These are phyloP conservation scores for Gigaspora rosea DNA, from an alignment of 192 early-diverging fungal species.

Conservation along the genomic window DNA sequence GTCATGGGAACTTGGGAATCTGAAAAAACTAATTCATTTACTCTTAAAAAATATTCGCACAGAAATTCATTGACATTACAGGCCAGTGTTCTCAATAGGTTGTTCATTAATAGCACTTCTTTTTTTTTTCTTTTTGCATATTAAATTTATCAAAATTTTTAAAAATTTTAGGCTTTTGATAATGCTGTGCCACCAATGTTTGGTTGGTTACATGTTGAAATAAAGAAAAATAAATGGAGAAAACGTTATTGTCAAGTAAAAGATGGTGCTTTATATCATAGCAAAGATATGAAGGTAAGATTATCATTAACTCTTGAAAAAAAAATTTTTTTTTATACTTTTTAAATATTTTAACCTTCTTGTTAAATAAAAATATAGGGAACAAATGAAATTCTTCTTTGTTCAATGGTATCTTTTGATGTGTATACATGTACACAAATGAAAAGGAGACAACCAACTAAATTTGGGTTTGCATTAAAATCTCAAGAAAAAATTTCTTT, in stretches of 20 bases:
- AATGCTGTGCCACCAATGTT: conserved; percentile 29
- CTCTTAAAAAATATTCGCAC: conserved; percentile 74
- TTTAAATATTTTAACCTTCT: conserved; percentile 17
- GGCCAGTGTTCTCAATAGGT: conserved; percentile 21
- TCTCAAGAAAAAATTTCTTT: conserved; percentile 73
- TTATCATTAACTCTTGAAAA: too few relatives aligned
- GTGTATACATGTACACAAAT: conserved; percentile 77
- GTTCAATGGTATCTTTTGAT: conserved; percentile 72
- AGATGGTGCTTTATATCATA: conserved; percentile 67
- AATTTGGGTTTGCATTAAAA: conserved; percentile 82
- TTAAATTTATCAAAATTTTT: conserved; percentile 37
- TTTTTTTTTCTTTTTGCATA: conserved; percentile 34
- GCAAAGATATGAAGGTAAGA: conserved; percentile 64
- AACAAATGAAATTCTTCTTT: conserved; percentile 42
- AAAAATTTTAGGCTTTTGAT: conserved; percentile 41
- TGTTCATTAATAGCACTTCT: background rate
- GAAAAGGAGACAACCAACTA: conserved; percentile 70
- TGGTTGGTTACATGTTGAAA: conserved; percentile 68
- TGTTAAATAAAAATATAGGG: conserved; percentile 32
- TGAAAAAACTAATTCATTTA: conserved; percentile 71
- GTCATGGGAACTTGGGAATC: conserved; percentile 84
- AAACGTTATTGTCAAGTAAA: conserved; percentile 71
- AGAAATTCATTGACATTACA: conserved; percentile 59
- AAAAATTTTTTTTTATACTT: too few relatives aligned
- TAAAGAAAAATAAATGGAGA: conserved; percentile 85